phyloP scores from a whole-genome alignment of 768 basidiomycete genomes.

The Tricholoma terreum region DNA sequence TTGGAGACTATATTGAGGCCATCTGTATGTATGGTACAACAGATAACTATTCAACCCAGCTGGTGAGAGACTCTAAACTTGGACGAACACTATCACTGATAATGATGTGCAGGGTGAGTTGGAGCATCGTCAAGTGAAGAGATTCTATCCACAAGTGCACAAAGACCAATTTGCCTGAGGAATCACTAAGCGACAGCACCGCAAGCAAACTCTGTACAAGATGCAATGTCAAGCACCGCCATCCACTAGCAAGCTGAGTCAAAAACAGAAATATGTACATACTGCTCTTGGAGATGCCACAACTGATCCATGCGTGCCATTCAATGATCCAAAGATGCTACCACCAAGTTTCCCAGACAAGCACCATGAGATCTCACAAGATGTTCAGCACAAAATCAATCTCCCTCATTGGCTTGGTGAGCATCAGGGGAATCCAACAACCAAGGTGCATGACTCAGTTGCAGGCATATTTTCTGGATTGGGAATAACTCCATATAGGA shows the following conservation, averaged over 20 bases:
- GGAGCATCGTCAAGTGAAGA: conserved; percentile 27
- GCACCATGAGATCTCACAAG: conserved; percentile 18
- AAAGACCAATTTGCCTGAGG: neutral
- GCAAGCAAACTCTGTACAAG: neutral
- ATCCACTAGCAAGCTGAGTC: neutral
- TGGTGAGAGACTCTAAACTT: conserved; percentile 16
- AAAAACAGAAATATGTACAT: neutral
- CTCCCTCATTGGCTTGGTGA: conserved; percentile 8
- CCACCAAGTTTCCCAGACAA: conserved; percentile 10
- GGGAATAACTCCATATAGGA: conserved; percentile 10
- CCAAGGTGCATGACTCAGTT: conserved; percentile 12
- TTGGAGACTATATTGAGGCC: conserved; percentile 23
- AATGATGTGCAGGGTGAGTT: conserved; percentile 32
- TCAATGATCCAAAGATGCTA: neutral
- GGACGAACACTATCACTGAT: too few relatives aligned
- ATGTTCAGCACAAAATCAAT: conserved; percentile 3
- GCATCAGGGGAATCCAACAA: conserved; percentile 17
- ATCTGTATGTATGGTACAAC: conserved; percentile 26
- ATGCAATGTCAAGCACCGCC: neutral
- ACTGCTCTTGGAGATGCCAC: neutral
- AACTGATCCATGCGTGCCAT: neutral
- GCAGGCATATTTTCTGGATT: neutral
- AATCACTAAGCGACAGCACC: neutral
- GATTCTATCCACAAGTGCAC: neutral
- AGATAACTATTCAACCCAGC: conserved; percentile 32